Percentiles rank a stretch among this genome's conserved stretches.
Evolutionary conservation across 768 basidiomycete genomes (phyloP).

Genomic region (Hemileccinum rubropunctum): DNA sequence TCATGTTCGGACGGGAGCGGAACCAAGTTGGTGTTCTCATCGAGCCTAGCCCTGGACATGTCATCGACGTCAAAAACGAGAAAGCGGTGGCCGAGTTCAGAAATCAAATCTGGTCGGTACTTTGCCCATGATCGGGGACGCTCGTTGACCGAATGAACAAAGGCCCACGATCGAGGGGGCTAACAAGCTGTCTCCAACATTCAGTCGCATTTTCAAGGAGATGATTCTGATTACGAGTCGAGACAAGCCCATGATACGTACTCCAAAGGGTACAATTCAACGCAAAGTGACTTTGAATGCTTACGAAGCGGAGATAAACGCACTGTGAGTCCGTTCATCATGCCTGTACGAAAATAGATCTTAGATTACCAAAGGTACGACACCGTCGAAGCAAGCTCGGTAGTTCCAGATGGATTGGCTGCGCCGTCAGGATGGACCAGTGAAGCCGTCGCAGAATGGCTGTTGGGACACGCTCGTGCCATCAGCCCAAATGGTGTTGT

Average conservation of each 20-base stretch:
- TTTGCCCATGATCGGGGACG: not conserved
- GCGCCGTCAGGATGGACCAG: constrained; percentile 5
- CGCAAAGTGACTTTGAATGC: constrained; percentile 14
- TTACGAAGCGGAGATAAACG: constrained; percentile 27
- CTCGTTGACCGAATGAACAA: not conserved
- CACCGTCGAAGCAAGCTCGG: not conserved
- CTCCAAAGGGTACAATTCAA: constrained; percentile 31
- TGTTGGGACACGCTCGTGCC: constrained; percentile 6
- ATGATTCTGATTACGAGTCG: constrained; percentile 44
- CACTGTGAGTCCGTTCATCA: constrained; percentile 12
- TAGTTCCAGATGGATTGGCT: not conserved
- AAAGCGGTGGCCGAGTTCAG: constrained; percentile 28
- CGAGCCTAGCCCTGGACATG: constrained; percentile 18
- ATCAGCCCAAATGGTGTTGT: constrained; percentile 2
- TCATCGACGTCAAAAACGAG: constrained; percentile 21
- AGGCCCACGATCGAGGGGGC: constrained; percentile 42
- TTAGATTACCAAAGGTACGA: constrained; percentile 5
- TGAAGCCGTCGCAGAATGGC: constrained; percentile 7
- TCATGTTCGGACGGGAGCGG: constrained; percentile 37
- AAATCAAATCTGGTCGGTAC: constrained; percentile 30
- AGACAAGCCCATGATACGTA: constrained; percentile 40
- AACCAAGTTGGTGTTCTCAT: constrained; percentile 33
- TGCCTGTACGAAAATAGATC: not conserved
- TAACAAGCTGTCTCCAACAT: constrained; percentile 36
- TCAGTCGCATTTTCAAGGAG: constrained; percentile 46